These are phyloP conservation scores for Fistulinella prunicolor DNA, from an alignment of 768 basidiomycete genomes.

Conservation along the genomic window DNA sequence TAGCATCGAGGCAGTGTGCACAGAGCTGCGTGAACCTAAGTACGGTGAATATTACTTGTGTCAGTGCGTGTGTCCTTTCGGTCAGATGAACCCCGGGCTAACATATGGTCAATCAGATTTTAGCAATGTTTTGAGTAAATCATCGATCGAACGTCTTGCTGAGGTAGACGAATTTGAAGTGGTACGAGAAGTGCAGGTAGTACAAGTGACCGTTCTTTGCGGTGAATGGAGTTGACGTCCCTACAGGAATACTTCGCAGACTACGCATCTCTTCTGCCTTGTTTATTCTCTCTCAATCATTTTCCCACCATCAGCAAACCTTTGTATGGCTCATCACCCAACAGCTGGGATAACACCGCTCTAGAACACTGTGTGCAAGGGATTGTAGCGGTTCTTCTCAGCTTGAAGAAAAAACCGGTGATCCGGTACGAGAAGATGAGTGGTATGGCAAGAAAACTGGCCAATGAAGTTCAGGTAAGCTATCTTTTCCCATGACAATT, in stretches of 20 bases:
- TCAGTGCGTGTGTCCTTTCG: constrained; percentile 76
- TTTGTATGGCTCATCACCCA: constrained; percentile 69
- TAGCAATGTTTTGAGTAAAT: constrained; percentile 89
- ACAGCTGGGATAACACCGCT: constrained; percentile 70
- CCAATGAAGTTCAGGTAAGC: constrained; percentile 75
- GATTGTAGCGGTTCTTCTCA: constrained; percentile 81
- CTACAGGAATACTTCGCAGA: constrained; percentile 96
- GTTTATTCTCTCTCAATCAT: constrained; percentile 84
- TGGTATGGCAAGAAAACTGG: constrained; percentile 86
- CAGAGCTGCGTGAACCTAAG: constrained; percentile 84
- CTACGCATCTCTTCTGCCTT: constrained; percentile 84
- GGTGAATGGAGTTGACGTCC: background rate
- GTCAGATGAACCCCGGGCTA: constrained; percentile 15
- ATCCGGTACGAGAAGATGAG: constrained; percentile 95
- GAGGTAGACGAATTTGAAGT: constrained; percentile 96
- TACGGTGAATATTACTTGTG: constrained; percentile 99
- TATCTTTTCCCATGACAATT: background rate
- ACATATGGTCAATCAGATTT: constrained; percentile 61
- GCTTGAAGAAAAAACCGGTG: constrained; percentile 93
- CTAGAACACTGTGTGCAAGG: constrained; percentile 79
- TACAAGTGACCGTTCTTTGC: constrained; percentile 15
- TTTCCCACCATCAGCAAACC: constrained; percentile 59
- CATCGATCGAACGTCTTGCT: constrained; percentile 87
- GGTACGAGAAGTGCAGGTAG: constrained; percentile 93
- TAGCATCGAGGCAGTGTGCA: constrained; percentile 77